Evolutionary conservation across 371 early-diverging fungal genomes (phyloP).

Genomic region (Mucor lusitanicus): DNA sequence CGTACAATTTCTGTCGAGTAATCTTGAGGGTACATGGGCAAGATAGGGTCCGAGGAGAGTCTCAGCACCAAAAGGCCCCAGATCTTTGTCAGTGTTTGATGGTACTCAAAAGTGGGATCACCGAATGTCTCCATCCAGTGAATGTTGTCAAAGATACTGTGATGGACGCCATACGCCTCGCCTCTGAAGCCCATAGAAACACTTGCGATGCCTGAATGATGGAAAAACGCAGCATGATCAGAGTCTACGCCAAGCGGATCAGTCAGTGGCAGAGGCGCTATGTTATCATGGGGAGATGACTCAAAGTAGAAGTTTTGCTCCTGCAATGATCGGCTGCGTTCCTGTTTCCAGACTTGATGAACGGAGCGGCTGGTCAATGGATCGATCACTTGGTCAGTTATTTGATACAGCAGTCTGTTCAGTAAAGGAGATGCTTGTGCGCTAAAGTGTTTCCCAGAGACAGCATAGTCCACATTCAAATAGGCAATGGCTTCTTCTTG

Average conservation of each 20-base stretch:
- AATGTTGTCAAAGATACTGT: conserved; percentile 55
- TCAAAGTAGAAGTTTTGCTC: background rate
- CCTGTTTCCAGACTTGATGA: conserved; percentile 50
- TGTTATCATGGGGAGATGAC: background rate
- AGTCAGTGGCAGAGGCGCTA: conserved; percentile 32
- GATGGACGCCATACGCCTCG: conserved; percentile 52
- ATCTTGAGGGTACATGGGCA: conserved; percentile 41
- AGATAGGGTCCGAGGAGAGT: conserved; percentile 26
- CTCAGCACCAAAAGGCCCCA: conserved; percentile 37
- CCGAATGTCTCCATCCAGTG: conserved; percentile 59
- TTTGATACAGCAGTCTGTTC: conserved; percentile 46
- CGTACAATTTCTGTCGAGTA: conserved; percentile 20
- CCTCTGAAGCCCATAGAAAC: conserved; percentile 54
- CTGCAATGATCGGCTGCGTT: background rate
- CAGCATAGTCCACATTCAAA: conserved; percentile 58
- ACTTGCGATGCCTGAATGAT: conserved; percentile 61
- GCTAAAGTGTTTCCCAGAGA: conserved; percentile 50
- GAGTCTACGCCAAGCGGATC: conserved; percentile 34
- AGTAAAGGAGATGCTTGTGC: conserved; percentile 61
- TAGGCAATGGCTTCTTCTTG: conserved; percentile 57
- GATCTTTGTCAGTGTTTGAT: conserved; percentile 50
- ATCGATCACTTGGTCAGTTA: conserved; percentile 49
- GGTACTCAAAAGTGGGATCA: conserved; percentile 62
- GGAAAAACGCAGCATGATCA: conserved; percentile 59
- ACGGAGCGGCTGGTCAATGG: conserved; percentile 49